These are phyloP conservation scores for Hypomyces rosellus DNA, from an alignment of 2,329 filamentous ascomycete species.

Conservation along the genomic window DNA sequence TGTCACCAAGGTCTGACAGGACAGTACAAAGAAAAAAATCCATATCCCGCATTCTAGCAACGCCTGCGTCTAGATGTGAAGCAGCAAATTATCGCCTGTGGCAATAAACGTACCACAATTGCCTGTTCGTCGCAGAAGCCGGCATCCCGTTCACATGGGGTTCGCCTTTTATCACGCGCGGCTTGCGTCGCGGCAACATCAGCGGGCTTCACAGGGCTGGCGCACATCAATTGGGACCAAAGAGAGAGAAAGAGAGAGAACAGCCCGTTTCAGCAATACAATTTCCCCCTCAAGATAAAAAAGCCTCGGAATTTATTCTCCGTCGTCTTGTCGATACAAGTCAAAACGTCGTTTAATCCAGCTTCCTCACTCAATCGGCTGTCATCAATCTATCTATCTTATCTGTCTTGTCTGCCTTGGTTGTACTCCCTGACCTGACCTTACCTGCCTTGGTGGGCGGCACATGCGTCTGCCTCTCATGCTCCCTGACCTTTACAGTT, in stretches of 20 bases:
- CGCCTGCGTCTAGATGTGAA: slow-evolving; percentile 9
- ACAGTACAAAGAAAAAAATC: background rate
- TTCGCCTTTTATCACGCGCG: slow-evolving; percentile 5
- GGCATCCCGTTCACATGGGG: background rate
- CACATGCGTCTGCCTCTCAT: slow-evolving; percentile 9
- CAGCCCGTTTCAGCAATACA: too few species aligned
- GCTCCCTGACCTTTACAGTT: too few species aligned
- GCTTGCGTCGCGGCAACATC: background rate
- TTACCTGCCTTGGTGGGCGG: slow-evolving; percentile 3
- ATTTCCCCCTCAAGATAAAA: too few species aligned
- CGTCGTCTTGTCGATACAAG: too few species aligned
- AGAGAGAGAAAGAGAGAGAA: too few species aligned
- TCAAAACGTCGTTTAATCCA: too few species aligned
- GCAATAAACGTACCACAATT: slow-evolving; percentile 10
- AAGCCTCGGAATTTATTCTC: too few species aligned
- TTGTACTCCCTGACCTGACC: background rate
- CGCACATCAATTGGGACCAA: too few species aligned
- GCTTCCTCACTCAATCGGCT: too few species aligned
- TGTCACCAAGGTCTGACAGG: background rate
- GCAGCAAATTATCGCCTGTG: slow-evolving; percentile 4
- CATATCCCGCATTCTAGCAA: slow-evolving; percentile 7
- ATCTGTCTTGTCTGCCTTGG: background rate
- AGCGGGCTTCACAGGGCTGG: too few species aligned
- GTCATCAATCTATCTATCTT: too few species aligned
- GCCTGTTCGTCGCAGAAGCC: slow-evolving; percentile 3